phyloP scores from a whole-genome alignment of 2,329 filamentous ascomycete species.

The Sclerotinia trifoliorum region DNA sequence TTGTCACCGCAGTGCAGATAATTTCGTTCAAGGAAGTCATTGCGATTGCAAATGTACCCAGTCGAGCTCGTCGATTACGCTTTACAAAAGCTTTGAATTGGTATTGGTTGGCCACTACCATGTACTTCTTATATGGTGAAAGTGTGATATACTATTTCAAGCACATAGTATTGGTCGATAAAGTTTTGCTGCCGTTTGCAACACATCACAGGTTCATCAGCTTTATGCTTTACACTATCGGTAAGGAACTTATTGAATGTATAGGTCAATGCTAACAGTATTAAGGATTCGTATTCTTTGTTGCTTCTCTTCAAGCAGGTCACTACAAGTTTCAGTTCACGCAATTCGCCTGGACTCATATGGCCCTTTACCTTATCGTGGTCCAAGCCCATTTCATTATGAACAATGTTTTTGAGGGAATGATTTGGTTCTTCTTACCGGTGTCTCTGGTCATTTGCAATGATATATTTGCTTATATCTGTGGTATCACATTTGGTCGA shows the following conservation, averaged over 20 bases:
- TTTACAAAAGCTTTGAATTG: constrained; percentile 97
- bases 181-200: constrained; percentile 85
- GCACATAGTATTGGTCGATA: constrained; percentile 94
- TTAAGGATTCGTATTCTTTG: constrained; percentile 95
- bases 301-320: constrained; percentile 87
- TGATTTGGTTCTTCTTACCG: constrained; percentile 99
- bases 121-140: constrained; percentile 99
- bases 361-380: constrained; percentile 97
- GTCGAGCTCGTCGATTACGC: constrained; percentile 81
- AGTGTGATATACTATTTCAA: constrained; percentile 99
- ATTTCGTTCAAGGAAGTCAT: constrained; percentile 99
- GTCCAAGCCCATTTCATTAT: constrained; percentile 99
- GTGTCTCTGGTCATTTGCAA: constrained; percentile 95
- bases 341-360: constrained; percentile 98
- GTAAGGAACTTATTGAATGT: constrained; percentile 50
- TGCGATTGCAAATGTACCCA: constrained; percentile 92
- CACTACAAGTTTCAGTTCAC: constrained; percentile 99
- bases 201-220: constrained; percentile 99
- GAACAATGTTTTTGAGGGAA: constrained; percentile 99
- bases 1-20: constrained; percentile 92
- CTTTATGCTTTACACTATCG: constrained; percentile 96
- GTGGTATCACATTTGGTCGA: constrained; percentile 92
- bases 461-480: constrained; percentile 97
- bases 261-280: constrained; percentile 35
- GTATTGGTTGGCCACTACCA: constrained; percentile 98